Percentiles rank a stretch among this genome's conserved stretches.
phyloP scores from a whole-genome alignment of 2,329 filamentous ascomycete species.

The Rugonectria rugulosa region DNA sequence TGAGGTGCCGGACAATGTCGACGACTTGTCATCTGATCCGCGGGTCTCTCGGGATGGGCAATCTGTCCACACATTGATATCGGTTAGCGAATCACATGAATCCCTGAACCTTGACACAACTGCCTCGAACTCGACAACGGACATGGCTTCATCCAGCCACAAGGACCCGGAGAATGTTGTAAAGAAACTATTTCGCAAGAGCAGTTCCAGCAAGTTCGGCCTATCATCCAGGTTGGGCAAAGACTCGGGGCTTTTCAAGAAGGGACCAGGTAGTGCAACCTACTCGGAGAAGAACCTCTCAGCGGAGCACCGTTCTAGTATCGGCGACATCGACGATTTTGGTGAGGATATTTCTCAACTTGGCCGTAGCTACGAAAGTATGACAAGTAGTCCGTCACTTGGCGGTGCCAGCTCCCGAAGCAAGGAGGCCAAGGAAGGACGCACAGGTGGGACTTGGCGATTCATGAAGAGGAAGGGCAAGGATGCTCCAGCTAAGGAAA shows the following conservation, averaged over 20 bases:
- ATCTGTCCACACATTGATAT: slow-evolving; percentile 65
- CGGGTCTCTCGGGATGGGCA: slow-evolving; percentile 64
- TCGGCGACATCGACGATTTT: slow-evolving; percentile 63
- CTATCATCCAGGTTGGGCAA: slow-evolving; percentile 64
- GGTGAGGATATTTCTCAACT: slow-evolving; percentile 54
- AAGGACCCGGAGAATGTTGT: slow-evolving; percentile 66
- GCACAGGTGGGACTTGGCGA: slow-evolving; percentile 58
- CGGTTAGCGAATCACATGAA: slow-evolving; percentile 67
- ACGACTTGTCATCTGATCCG: slow-evolving; percentile 61
- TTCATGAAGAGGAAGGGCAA: slow-evolving; percentile 69
- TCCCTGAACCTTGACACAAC: slow-evolving; percentile 63
- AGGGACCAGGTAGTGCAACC: slow-evolving; percentile 63
- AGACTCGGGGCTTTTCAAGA: slow-evolving; percentile 64
- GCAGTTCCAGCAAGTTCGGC: slow-evolving; percentile 71
- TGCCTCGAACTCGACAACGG: slow-evolving; percentile 64
- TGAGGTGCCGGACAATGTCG: slow-evolving; percentile 46
- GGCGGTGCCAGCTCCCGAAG: slow-evolving; percentile 58
- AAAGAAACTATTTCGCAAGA: slow-evolving; percentile 69
- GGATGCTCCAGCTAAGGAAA: slow-evolving; percentile 51
- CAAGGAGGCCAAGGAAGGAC: slow-evolving; percentile 51
- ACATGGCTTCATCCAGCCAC: slow-evolving; percentile 52
- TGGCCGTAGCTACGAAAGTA: slow-evolving; percentile 63
- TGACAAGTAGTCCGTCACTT: slow-evolving; percentile 63
- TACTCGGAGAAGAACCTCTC: slow-evolving; percentile 66
- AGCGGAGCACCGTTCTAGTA: slow-evolving; percentile 62